Percentiles rank a stretch among this genome's conserved stretches.
Evolutionary conservation across 139 green algal genomes (phyloP).

Genomic region (Micromonas pusilla): DNA sequence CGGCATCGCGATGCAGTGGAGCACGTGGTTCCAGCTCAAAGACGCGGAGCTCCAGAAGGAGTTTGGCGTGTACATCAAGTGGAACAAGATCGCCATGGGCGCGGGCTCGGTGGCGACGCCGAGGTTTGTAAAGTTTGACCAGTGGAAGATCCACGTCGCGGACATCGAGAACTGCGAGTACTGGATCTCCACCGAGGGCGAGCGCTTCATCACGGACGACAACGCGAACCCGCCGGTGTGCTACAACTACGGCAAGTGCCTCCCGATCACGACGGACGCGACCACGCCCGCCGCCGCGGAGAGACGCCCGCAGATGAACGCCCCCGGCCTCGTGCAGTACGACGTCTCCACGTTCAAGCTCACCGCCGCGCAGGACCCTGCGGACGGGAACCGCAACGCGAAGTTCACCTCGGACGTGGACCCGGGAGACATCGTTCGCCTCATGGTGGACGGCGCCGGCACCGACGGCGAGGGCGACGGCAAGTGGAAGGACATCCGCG

Average conservation of each 20-base stretch:
- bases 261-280: slow-evolving; percentile 13
- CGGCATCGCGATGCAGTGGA: slow-evolving; percentile 1
- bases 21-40: slow-evolving; percentile 25
- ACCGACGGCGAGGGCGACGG: too few relatives aligned
- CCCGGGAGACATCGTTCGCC: slow-evolving; percentile 25
- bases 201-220: slow-evolving; percentile 26
- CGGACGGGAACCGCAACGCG: slow-evolving; percentile 19
- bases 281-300: neutral
- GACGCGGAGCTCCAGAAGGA: slow-evolving; percentile 19
- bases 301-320: slow-evolving; percentile 15
- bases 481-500: too few relatives aligned
- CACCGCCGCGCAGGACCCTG: slow-evolving; percentile 13
- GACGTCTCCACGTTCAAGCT: slow-evolving; percentile 7
- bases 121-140: neutral
- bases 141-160: slow-evolving; percentile 26
- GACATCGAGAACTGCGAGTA: slow-evolving; percentile 30
- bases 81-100: slow-evolving; percentile 44
- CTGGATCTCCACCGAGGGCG: slow-evolving; percentile 27
- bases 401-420: slow-evolving; percentile 27
- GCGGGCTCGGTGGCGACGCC: slow-evolving; percentile 4
- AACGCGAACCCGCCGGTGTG: slow-evolving; percentile 32
- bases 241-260: slow-evolving; percentile 32
- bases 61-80: slow-evolving; percentile 43
- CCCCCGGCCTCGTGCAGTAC: slow-evolving; percentile 8
- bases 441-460: neutral